Evolutionary conservation across 1,284 basidiomycete genomes (phyloP), one percentile per base, ranked within the genome.

Genomic region (Ganoderma boninense): DNA sequence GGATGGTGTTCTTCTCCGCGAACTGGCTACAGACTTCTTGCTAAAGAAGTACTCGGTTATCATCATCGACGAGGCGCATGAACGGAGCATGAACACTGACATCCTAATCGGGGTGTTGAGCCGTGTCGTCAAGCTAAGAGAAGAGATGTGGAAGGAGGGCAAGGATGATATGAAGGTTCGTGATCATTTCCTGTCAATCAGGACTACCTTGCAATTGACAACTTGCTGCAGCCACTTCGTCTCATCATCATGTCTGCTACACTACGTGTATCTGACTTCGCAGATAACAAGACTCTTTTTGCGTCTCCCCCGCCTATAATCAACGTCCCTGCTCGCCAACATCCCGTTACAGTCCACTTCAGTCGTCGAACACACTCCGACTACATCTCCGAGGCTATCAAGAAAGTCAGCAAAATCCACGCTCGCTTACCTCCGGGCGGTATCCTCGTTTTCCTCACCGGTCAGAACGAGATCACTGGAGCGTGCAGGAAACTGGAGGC

Each of bases 221-320:
- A 52, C n/a, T 71, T 61, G 1, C 64, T 43, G 2, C 76, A 95
- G 87, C 97, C 97, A 13, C 83, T 99, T 8, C 91, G 98, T 14
- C 86, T 99, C 56, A 90, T 99, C 71, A 98, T 99, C 83, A 99
- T 99, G 98, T 99, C 97, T 54, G 98, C 98, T 1, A 99, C 98
- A 0, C 88, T 99, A 7, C 94, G 97, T 35, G 93, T 99, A 32
- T 90, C 91, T 65, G 98, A 99, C 82, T 99, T 99, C 78, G 92
- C 94, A 0, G 90, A 94, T 72, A 99, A 99, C 82, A 87, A 84
- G 62, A 89, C 89, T 0, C 86, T 99, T 2, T 99, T 99, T 82
- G 74, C 90, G 0, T 85, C 84, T 0, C 90, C 95, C 6, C 97
- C 98, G 18, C 98, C 98, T 0, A 89, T 99, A 64, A 93, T 99